phyloP scores from a whole-genome alignment of 345 rosid genomes.

The Populus deltoides region DNA sequence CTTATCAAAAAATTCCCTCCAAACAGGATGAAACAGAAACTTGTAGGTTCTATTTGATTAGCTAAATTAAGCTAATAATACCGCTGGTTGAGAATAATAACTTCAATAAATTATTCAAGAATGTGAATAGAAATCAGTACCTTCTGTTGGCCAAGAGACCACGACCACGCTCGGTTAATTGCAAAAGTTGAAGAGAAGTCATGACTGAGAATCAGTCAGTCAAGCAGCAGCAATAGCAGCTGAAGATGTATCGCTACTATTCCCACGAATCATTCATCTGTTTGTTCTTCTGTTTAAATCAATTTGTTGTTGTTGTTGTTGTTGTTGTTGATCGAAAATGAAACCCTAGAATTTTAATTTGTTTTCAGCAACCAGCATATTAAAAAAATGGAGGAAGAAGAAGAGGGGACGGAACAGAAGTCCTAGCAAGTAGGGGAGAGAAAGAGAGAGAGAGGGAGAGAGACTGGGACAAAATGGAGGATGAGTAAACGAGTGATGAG shows the following conservation, averaged over 20 bases:
- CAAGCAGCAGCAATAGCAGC: conserved; percentile 2
- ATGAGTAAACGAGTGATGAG: background rate
- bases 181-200: conserved; percentile 90
- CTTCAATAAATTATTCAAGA: background rate
- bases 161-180: conserved; percentile 79
- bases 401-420: background rate
- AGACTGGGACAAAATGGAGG: background rate
- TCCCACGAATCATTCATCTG: background rate
- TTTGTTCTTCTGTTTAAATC: background rate
- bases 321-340: background rate
- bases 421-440: background rate
- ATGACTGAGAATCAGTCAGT: conserved; percentile 28
- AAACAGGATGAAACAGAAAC: background rate
- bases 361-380: background rate
- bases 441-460: background rate
- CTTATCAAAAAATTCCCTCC: background rate
- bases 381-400: background rate
- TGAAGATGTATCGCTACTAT: conserved; percentile 4
- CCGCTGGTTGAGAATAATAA: background rate
- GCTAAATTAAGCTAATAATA: background rate
- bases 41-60: background rate
- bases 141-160: conserved; percentile 78
- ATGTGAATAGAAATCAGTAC: conserved; percentile 31
- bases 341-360: background rate
- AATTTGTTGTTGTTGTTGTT: background rate